Conservation (phyloP, 2,329 filamentous ascomycete species). For the Cadophora malorum region DNA sequence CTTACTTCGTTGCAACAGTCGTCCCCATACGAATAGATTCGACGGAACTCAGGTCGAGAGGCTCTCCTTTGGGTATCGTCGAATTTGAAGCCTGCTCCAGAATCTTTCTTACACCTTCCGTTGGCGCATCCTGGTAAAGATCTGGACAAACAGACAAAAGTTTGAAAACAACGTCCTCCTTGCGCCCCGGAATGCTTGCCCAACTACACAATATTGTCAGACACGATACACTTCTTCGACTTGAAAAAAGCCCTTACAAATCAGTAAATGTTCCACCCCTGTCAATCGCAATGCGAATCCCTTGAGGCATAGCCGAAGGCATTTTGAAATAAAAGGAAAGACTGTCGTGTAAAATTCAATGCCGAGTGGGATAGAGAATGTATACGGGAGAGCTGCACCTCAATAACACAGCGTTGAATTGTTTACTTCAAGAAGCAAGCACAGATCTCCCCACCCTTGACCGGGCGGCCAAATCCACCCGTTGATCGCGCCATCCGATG, state of each 20-base stretch:
- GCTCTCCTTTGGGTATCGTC: conserved; percentile 47
- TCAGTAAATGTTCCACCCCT: conserved; percentile 76
- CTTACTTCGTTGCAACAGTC: conserved; percentile 71
- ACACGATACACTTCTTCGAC: not conserved
- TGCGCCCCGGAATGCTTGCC: conserved; percentile 56
- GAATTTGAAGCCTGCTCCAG: conserved; percentile 65
- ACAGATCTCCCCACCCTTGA: too few species aligned
- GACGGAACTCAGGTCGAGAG: conserved; percentile 16
- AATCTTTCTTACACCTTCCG: conserved; percentile 69
- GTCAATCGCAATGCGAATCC: conserved; percentile 31
- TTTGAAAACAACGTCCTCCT: conserved; percentile 73
- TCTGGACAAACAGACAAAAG: conserved; percentile 73
- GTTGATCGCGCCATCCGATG: too few species aligned
- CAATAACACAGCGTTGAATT: too few species aligned
- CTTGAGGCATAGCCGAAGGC: conserved; percentile 10
- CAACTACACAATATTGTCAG: conserved; percentile 15
- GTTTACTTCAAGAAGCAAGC: too few species aligned
- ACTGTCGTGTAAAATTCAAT: too few species aligned
- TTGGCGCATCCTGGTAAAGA: conserved; percentile 70
- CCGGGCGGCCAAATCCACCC: too few species aligned
- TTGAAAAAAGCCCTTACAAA: conserved; percentile 37
- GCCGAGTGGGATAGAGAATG: too few species aligned
- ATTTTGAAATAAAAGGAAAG: not conserved
- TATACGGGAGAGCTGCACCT: too few species aligned
- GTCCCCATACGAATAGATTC: conserved; percentile 77